Evolutionary conservation across 306 rosid genomes (phyloP), one percentile per base, ranked within the genome.

Genomic region (Vicia villosa): DNA sequence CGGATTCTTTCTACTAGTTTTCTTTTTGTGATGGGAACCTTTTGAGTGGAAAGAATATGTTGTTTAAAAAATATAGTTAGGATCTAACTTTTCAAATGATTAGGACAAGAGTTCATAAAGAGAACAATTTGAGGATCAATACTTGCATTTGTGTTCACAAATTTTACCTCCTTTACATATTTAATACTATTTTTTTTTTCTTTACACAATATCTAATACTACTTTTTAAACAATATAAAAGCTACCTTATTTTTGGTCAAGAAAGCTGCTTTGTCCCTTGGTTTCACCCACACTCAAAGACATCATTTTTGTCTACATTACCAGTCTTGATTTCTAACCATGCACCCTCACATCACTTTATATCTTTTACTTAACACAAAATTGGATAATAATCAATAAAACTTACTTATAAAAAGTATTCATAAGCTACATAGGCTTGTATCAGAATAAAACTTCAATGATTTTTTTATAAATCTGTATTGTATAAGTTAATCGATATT

Each of bases 401-500:
- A 26, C 55, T 50, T 8, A 50, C 26, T n/a, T n/a, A n/a, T n/a
- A n/a, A n/a, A 50, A 50, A 49, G n/a, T 52, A 22, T n/a, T 21
- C 1, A 0, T 52, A 52, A 63, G 38, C 26, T 26, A 46, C 2
- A 37, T 1, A 50, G 34, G 32, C 36, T 46, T 49, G 13, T 32
- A 61, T 17, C 41, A 43, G 50, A 66, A 46, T 42, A 56, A 63
- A 77, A 73, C 12, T 77, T 72, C n/a, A 69, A 73, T 14, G 26
- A 13, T 13, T 51, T 60, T 38, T 54, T 71, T 36, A 4, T 10
- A 51, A 63, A 56, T 52, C 43, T 66, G 50, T 72, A 34, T 69
- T 14, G 75, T 81, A 45, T 73, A 38, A 54, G 69, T 62, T 67
- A 68, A 68, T 54, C 61, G 64, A 63, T 73, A 60, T 69, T 65